phyloP scores from a whole-genome alignment of 257 asterid genomes.

The Capsicum pubescens region DNA sequence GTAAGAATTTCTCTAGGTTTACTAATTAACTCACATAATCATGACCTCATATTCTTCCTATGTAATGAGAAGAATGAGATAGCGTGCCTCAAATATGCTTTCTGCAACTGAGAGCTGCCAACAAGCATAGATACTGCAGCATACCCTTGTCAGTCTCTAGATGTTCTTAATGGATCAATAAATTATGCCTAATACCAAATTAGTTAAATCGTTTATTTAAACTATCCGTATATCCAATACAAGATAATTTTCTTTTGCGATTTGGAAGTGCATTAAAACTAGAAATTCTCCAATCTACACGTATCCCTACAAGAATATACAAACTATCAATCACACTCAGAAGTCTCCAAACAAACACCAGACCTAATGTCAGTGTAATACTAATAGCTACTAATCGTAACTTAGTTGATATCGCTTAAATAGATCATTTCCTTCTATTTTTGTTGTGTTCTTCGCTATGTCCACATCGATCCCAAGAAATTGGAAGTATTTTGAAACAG shows the following conservation, averaged over 20 bases:
- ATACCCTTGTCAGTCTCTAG: not conserved
- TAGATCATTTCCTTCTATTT: not conserved
- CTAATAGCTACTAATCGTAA: not conserved
- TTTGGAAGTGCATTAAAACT: not conserved
- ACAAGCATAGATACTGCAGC: not conserved
- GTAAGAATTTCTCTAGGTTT: not conserved
- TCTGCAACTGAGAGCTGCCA: slow-evolving; percentile 10
- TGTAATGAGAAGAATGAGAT: not conserved
- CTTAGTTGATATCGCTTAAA: not conserved
- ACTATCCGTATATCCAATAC: not conserved
- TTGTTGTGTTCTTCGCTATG: not conserved
- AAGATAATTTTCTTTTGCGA: not conserved
- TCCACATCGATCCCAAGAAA: not conserved
- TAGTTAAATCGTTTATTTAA: slow-evolving; percentile 9
- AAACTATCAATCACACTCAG: not conserved
- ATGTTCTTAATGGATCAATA: not conserved
- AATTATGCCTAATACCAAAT: slow-evolving; percentile 2
- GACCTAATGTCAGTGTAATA: not conserved
- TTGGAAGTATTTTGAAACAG: not conserved
- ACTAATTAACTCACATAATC: not conserved
- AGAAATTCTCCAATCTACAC: not conserved
- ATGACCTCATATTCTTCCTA: not conserved
- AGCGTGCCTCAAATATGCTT: not conserved
- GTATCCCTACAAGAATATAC: not conserved
- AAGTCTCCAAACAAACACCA: not conserved